Evolutionary conservation across 1,139 yeast genomes (phyloP).

Genomic region (Magnusiomyces clavatus): DNA sequence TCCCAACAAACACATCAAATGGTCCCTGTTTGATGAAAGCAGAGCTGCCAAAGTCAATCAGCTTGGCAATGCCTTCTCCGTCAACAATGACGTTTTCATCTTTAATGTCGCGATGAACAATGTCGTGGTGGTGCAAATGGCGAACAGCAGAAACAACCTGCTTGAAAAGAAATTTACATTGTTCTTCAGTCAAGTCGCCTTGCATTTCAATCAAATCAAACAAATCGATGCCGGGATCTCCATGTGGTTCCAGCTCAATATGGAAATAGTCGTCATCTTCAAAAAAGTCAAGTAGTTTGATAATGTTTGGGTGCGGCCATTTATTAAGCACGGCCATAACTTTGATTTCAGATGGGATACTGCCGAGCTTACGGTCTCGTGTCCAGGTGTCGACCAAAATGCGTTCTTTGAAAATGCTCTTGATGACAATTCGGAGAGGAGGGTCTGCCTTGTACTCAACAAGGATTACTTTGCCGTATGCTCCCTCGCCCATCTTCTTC

Average conservation of each 20-base stretch:
- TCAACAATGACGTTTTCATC: conserved; percentile 93
- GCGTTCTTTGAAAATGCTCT: conserved; percentile 84
- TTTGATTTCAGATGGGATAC: conserved; percentile 91
- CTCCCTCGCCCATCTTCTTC: conserved; percentile 90
- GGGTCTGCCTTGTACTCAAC: conserved; percentile 63
- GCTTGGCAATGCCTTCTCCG: conserved; percentile 42
- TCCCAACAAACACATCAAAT: conserved; percentile 94
- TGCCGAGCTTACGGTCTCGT: conserved; percentile 80
- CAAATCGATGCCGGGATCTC: conserved; percentile 80
- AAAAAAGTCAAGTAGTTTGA: conserved; percentile 79
- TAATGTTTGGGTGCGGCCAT: conserved; percentile 79
- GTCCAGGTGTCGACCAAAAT: conserved; percentile 97
- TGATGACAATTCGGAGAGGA: conserved; percentile 62
- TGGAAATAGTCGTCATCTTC: conserved; percentile 87
- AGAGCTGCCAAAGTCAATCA: conserved; percentile 94
- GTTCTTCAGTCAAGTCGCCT: conserved; percentile 67
- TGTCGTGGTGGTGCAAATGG: conserved; percentile 77
- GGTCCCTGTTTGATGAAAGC: conserved; percentile 89
- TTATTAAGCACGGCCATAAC: conserved; percentile 66
- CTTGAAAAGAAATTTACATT: conserved; percentile 66
- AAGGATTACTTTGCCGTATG: conserved; percentile 85
- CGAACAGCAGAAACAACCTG: conserved; percentile 73
- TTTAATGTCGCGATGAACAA: conserved; percentile 89
- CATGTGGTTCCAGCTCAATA: conserved; percentile 85
- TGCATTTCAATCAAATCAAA: conserved; percentile 86